Percentiles rank a stretch among this genome's conserved stretches.
These are phyloP conservation scores for Candida tetrigidarum DNA, from an alignment of 1,139 yeast genomes.

Conservation along the genomic window DNA sequence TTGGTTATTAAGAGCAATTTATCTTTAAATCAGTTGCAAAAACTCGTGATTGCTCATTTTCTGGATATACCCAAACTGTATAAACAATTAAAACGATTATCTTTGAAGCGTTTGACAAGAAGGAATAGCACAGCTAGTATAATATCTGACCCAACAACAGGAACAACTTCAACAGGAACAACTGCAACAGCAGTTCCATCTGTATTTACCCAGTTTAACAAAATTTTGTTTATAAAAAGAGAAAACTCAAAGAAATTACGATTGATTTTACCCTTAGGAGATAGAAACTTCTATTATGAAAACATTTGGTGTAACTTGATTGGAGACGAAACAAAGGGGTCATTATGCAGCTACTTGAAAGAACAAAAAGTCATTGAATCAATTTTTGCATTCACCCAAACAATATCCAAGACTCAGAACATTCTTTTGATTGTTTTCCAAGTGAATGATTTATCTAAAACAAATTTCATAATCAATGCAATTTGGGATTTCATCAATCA, in stretches of 20 bases:
- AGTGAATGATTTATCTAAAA: constrained; percentile 38
- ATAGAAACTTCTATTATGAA: constrained; percentile 27
- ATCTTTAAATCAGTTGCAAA: constrained; percentile 58
- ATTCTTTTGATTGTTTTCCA: constrained; percentile 49
- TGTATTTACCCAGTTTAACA: constrained; percentile 31
- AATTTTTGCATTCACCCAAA: constrained; percentile 38
- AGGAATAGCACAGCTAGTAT: constrained; percentile 2
- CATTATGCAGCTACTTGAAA: constrained; percentile 40
- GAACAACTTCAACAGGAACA: not conserved
- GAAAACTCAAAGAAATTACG: constrained; percentile 25
- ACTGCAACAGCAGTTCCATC: not conserved
- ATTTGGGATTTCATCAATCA: constrained; percentile 30
- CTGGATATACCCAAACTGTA: constrained; percentile 18
- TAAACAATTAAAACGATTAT: not conserved
- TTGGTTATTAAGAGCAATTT: constrained; percentile 67
- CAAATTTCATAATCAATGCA: constrained; percentile 19
- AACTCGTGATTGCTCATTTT: constrained; percentile 50
- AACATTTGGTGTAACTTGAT: constrained; percentile 58
- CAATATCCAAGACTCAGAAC: constrained; percentile 32
- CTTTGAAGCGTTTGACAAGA: not conserved
- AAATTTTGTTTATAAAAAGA: constrained; percentile 17
- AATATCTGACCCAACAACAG: not conserved
- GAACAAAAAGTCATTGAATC: constrained; percentile 23
- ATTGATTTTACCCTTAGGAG: constrained; percentile 40
- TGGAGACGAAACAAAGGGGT: constrained; percentile 61